Evolutionary conservation across 2,329 filamentous ascomycete species (phyloP).

Genomic region (Botryotinia narcissicola): DNA sequence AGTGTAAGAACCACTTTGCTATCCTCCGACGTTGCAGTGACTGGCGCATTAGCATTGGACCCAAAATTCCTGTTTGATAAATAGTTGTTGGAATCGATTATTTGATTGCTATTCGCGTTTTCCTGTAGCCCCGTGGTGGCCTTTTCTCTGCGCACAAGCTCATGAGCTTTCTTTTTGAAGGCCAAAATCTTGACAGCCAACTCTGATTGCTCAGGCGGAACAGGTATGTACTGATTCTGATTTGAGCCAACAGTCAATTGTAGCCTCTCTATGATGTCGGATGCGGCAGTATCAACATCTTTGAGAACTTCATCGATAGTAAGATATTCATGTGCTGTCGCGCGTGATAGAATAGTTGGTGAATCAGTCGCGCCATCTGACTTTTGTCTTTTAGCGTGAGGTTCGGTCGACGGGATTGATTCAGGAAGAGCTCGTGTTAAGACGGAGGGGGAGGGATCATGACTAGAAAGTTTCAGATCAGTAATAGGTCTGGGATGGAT

Average conservation of each 20-base stretch:
- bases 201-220: constrained; percentile 29
- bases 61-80: constrained; percentile 26
- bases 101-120: constrained; percentile 34
- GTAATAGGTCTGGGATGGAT: constrained; percentile 21
- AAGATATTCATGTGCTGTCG: constrained; percentile 50
- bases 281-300: constrained; percentile 52
- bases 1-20: constrained; percentile 68
- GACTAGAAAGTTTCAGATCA: constrained; percentile 43
- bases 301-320: constrained; percentile 64
- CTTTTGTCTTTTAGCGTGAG: constrained; percentile 60
- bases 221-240: constrained; percentile 31
- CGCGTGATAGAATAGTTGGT: constrained; percentile 44
- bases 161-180: constrained; percentile 62
- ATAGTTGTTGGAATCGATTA: constrained; percentile 20
- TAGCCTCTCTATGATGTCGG: constrained; percentile 50
- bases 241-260: constrained; percentile 39
- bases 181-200: constrained; percentile 32
- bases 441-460: constrained; percentile 54
- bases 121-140: constrained; percentile 47
- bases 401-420: constrained; percentile 47
- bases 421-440: constrained; percentile 53
- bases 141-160: constrained; percentile 60
- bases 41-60: constrained; percentile 28
- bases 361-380: constrained; percentile 45
- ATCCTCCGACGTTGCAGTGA: constrained; percentile 43